Conservation (phyloP, 345 rosid genomes). For the Laguncularia racemosa region DNA sequence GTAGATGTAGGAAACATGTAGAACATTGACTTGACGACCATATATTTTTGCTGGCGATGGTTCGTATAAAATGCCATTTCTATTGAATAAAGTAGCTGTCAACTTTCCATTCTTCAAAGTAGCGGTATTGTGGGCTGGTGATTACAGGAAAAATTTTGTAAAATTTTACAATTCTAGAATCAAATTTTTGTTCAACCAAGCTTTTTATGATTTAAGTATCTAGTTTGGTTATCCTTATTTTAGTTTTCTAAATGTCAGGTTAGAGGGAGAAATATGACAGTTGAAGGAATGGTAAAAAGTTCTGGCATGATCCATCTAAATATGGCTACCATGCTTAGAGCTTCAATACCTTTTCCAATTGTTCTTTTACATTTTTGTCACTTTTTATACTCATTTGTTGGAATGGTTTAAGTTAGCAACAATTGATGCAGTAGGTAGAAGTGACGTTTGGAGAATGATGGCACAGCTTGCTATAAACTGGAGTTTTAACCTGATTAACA, state of each 20-base stretch:
- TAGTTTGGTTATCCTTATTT: neutral
- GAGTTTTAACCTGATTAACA: conserved; percentile 96
- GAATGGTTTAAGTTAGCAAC: conserved; percentile 60
- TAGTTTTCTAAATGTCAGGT: conserved; percentile 40
- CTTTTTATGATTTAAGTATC: neutral
- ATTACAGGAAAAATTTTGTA: no score
- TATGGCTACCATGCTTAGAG: conserved; percentile 97
- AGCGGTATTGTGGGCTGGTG: no score
- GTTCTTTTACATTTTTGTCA: conserved; percentile 1
- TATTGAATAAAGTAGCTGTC: no score
- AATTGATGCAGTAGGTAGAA: conserved; percentile 71
- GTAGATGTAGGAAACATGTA: no score
- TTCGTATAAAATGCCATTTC: no score
- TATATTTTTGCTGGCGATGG: no score
- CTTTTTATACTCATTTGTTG: neutral
- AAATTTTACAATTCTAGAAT: no score
- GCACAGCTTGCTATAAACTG: conserved; percentile 70
- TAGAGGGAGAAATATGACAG: conserved; percentile 51
- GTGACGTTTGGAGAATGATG: conserved; percentile 93
- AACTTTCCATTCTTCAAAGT: no score
- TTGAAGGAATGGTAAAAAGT: conserved; percentile 98
- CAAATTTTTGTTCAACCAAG: no score
- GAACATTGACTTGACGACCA: no score
- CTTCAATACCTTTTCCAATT: conserved; percentile 12
- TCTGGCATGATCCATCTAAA: conserved; percentile 99